A percentile compares a stretch with the other conserved stretches of the same genome.
Evolutionary conservation across 1,284 basidiomycete genomes (phyloP).

Genomic region (Inonotus obliquus): DNA sequence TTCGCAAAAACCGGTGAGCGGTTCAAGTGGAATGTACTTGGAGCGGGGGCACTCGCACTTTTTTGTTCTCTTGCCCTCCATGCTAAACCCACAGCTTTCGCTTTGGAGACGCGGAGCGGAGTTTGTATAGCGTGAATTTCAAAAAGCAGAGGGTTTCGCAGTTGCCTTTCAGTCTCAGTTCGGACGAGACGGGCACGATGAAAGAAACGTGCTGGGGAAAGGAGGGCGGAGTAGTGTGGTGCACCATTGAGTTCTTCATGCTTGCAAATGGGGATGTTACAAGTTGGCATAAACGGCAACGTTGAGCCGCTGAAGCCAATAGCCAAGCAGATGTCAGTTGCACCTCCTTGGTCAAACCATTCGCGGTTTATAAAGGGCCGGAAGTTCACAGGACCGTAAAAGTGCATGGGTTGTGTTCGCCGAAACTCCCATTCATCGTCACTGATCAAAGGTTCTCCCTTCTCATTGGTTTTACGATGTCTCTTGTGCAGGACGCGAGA

Average conservation of each 20-base stretch:
- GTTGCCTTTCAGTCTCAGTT: slow-evolving; percentile 30
- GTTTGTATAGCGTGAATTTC: slow-evolving; percentile 35
- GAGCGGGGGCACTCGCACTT: slow-evolving; percentile 24
- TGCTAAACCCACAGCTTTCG: slow-evolving; percentile 23
- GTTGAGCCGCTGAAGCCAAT: slow-evolving; percentile 41
- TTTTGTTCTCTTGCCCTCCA: slow-evolving; percentile 25
- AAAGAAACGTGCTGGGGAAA: slow-evolving; percentile 43
- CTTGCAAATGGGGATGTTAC: background rate
- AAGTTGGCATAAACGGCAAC: slow-evolving; percentile 46
- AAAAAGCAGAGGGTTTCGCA: slow-evolving; percentile 44
- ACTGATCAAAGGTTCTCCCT: slow-evolving; percentile 28
- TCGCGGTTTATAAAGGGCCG: slow-evolving; percentile 44
- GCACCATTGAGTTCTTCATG: background rate
- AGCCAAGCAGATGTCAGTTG: slow-evolving; percentile 37
- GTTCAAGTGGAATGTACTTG: slow-evolving; percentile 18
- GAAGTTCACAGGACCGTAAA: slow-evolving; percentile 46
- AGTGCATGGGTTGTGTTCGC: slow-evolving; percentile 45
- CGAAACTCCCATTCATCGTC: slow-evolving; percentile 50
- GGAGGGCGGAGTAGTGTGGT: slow-evolving; percentile 37
- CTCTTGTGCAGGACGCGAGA: slow-evolving; percentile 46
- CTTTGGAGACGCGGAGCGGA: slow-evolving; percentile 26
- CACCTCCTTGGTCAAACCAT: slow-evolving; percentile 47
- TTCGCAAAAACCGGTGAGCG: slow-evolving; percentile 32
- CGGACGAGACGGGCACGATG: slow-evolving; percentile 37
- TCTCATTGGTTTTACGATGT: slow-evolving; percentile 34